Evolutionary conservation across 495 filamentous ascomycete genomes (phyloP).

Genomic region (Cercophora newfieldiana): DNA sequence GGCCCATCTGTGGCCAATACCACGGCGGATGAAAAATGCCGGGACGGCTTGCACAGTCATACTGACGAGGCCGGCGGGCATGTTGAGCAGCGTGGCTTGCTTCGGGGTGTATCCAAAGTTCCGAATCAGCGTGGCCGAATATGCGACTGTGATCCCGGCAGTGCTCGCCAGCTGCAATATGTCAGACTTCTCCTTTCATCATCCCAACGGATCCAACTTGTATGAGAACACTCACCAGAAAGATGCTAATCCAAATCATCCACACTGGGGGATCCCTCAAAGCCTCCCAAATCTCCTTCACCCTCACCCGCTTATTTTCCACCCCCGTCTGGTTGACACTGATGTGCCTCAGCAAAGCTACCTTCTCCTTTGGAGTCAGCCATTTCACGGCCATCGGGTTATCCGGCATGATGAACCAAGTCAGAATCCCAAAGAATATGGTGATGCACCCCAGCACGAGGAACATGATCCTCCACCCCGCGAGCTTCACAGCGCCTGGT

Average conservation of each 20-base stretch:
- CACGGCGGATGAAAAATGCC: slow-evolving; percentile 40
- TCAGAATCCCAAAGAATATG: slow-evolving; percentile 46
- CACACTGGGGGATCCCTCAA: slow-evolving; percentile 38
- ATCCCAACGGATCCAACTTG: slow-evolving; percentile 1
- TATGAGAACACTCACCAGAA: slow-evolving; percentile 21
- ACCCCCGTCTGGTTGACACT: slow-evolving; percentile 52
- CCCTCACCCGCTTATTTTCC: slow-evolving; percentile 52
- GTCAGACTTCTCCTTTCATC: neutral
- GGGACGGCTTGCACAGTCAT: slow-evolving; percentile 55
- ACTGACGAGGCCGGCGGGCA: slow-evolving; percentile 55
- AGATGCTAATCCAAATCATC: slow-evolving; percentile 29
- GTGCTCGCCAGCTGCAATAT: slow-evolving; percentile 47
- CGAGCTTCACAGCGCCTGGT: slow-evolving; percentile 38
- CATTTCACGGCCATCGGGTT: slow-evolving; percentile 53
- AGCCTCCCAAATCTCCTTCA: slow-evolving; percentile 42
- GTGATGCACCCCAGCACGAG: slow-evolving; percentile 55
- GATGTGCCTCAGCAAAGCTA: slow-evolving; percentile 40
- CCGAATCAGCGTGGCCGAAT: slow-evolving; percentile 59
- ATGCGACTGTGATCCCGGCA: slow-evolving; percentile 61
- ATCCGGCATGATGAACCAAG: slow-evolving; percentile 52
- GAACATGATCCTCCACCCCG: slow-evolving; percentile 65
- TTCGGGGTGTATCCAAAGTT: slow-evolving; percentile 55
- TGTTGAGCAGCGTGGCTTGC: slow-evolving; percentile 59
- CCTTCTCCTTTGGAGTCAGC: slow-evolving; percentile 50
- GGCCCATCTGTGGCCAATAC: slow-evolving; percentile 35